Percentiles rank a stretch among this genome's conserved stretches.
Conservation (phyloP, 257 asterid genomes). For the Schizonepeta tenuifolia region DNA sequence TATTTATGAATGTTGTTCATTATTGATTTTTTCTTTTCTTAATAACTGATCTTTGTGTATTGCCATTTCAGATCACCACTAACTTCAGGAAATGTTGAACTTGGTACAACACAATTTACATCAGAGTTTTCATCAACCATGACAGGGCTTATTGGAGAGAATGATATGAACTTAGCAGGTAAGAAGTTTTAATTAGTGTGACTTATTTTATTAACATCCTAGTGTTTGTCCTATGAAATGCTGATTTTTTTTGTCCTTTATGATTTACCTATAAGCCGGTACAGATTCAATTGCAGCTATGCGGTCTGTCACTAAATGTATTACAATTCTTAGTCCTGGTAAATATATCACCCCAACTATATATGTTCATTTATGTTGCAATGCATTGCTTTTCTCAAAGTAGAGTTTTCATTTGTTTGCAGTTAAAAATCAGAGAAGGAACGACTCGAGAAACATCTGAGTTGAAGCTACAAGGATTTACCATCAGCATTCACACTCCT, state of each 20-base stretch:
- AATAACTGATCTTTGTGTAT: slow-evolving; percentile 19
- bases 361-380: not conserved
- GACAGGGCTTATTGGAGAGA: slow-evolving; percentile 54
- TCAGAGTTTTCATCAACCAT: slow-evolving; percentile 56
- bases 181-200: slow-evolving; percentile 25
- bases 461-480: slow-evolving; percentile 27
- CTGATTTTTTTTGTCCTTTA: not conserved
- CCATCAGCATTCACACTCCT: slow-evolving; percentile 6
- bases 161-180: slow-evolving; percentile 57
- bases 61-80: slow-evolving; percentile 58
- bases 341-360: slow-evolving; percentile 29
- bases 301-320: slow-evolving; percentile 74
- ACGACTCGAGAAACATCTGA: slow-evolving; percentile 10
- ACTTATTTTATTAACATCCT: not conserved
- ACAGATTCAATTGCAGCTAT: slow-evolving; percentile 63
- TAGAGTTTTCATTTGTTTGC: slow-evolving; percentile 27
- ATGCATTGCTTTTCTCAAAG: slow-evolving; percentile 26
- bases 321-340: slow-evolving; percentile 86
- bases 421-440: slow-evolving; percentile 53
- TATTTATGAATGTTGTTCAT: slow-evolving; percentile 1
- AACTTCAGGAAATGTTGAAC: slow-evolving; percentile 41
- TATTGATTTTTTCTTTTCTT: not conserved
- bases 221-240: slow-evolving; percentile 10
- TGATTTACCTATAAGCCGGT: slow-evolving; percentile 45
- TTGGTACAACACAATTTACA: slow-evolving; percentile 44